Evolutionary conservation across 129 eudicot genomes (phyloP).

Genomic region (Lactuca sativa): DNA sequence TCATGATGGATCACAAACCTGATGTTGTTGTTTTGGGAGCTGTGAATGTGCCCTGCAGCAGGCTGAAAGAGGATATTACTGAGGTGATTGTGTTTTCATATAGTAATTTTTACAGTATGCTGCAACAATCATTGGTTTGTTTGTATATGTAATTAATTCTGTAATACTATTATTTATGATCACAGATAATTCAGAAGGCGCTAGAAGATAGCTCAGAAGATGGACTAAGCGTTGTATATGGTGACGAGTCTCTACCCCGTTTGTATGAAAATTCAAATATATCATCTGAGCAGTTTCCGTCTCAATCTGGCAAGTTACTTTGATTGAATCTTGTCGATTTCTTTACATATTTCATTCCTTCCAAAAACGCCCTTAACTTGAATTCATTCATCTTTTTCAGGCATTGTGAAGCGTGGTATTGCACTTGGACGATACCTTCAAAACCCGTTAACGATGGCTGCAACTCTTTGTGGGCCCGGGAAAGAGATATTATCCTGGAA

Average conservation of each 20-base stretch:
- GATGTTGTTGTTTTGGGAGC: constrained; percentile 86
- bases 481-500: constrained; percentile 86
- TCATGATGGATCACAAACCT: constrained; percentile 88
- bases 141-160: background rate
- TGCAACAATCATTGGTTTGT: background rate
- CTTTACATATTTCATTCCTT: no score
- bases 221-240: constrained; percentile 64
- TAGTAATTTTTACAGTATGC: background rate
- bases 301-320: constrained; percentile 49
- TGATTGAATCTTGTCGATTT: constrained; percentile 4
- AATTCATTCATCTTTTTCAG: constrained; percentile 30
- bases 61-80: constrained; percentile 82
- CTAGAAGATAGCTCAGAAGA: constrained; percentile 74
- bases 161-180: constrained; percentile 22
- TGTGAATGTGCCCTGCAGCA: constrained; percentile 75
- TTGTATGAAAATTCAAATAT: constrained; percentile 83
- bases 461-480: constrained; percentile 79
- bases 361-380: background rate
- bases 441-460: constrained; percentile 87
- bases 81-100: constrained; percentile 49
- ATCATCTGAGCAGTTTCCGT: constrained; percentile 77
- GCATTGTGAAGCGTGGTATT: constrained; percentile 84
- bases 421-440: constrained; percentile 91
- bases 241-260: constrained; percentile 87
- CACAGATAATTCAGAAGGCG: constrained; percentile 80